Conservation (phyloP, 2,329 filamentous ascomycete genomes). For the Diaporthe ampelina region DNA sequence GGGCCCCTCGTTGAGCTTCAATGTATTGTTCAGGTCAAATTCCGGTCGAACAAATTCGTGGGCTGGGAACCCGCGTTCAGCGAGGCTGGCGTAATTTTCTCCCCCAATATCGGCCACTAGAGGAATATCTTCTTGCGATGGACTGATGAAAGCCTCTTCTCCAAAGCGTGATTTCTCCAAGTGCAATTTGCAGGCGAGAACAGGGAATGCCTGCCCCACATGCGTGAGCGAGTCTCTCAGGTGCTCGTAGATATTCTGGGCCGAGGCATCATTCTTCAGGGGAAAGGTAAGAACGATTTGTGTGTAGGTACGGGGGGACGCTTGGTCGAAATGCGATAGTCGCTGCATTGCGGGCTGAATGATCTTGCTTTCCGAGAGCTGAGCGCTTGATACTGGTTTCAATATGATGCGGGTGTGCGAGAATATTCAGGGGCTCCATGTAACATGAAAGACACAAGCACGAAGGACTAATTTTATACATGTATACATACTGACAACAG, state of each 20-base stretch:
- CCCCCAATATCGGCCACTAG: not conserved
- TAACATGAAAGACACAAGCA: too few species aligned
- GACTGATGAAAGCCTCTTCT: not conserved
- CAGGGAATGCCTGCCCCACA: not conserved
- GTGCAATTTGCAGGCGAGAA: not conserved
- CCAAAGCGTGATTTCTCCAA: not conserved
- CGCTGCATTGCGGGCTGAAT: not conserved
- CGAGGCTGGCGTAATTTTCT: not conserved
- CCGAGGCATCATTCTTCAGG: not conserved
- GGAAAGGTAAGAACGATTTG: conserved; percentile 8
- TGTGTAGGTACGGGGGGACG: not conserved
- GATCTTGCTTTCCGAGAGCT: not conserved
- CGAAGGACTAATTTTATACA: too few species aligned
- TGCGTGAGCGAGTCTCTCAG: not conserved
- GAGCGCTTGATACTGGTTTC: not conserved
- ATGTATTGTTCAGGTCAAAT: not conserved
- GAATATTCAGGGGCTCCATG: not conserved
- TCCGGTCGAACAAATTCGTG: not conserved
- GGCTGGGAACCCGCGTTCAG: conserved; percentile 4
- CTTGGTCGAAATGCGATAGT: not conserved
- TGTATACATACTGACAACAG: not conserved
- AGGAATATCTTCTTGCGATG: not conserved
- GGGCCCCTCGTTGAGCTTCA: not conserved
- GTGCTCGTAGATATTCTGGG: not conserved
- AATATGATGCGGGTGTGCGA: not conserved